Conservation (phyloP, 176 grass and related monocot genomes). For the Zoysia japonica region DNA sequence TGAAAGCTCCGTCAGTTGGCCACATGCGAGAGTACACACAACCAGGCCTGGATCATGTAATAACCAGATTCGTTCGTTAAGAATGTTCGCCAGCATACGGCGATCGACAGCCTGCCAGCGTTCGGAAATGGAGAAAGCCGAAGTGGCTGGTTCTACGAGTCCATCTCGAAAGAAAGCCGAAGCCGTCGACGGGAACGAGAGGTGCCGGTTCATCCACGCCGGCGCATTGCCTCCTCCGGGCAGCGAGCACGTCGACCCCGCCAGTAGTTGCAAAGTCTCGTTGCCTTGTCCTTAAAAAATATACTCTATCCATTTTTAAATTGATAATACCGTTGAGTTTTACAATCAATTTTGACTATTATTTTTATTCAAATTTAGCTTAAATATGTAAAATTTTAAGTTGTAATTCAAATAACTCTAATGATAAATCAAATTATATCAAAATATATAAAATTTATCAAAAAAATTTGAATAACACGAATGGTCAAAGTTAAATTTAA, state of each 20-base stretch:
- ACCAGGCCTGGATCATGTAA: not conserved
- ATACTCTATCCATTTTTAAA: too few relatives aligned
- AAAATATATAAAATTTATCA: too few relatives aligned
- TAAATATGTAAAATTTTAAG: too few relatives aligned
- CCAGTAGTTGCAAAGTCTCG: slow-evolving; percentile 12
- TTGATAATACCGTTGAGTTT: too few relatives aligned
- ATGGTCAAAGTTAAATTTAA: too few relatives aligned
- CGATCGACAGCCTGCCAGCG: not conserved
- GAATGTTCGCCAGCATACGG: slow-evolving; percentile 42
- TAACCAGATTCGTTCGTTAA: slow-evolving; percentile 47
- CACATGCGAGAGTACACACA: not conserved
- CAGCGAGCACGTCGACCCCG: not conserved
- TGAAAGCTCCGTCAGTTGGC: too few relatives aligned
- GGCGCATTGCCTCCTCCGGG: slow-evolving; percentile 14
- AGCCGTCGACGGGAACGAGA: slow-evolving; percentile 20
- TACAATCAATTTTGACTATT: too few relatives aligned
- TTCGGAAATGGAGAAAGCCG: slow-evolving; percentile 23
- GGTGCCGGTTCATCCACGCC: slow-evolving; percentile 37
- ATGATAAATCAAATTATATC: too few relatives aligned
- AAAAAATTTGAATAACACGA: too few relatives aligned
- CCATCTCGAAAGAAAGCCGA: slow-evolving; percentile 37
- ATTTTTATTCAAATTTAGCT: too few relatives aligned
- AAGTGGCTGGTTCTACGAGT: slow-evolving; percentile 27
- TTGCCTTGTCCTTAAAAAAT: not conserved
- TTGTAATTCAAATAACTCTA: too few relatives aligned